Evolutionary conservation across 345 rosid genomes (phyloP), one percentile per base, ranked within the genome.

Genomic region (Syzygium oleosum): DNA sequence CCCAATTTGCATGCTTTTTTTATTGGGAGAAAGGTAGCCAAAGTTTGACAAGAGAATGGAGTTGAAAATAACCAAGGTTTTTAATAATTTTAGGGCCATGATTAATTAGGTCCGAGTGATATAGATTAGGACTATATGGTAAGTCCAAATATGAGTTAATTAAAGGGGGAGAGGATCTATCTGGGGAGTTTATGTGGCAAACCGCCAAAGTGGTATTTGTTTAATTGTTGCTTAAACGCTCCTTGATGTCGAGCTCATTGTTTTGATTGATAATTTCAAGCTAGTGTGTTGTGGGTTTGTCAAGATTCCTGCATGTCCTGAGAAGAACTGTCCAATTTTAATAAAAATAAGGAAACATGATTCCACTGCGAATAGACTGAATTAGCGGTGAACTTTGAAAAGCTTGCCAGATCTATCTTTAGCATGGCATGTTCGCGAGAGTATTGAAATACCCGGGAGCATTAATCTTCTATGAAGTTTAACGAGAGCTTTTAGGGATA

Each of bases 371-470:
- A 73, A 34, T 7, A 14, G 14, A 34, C 1, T 34, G 4, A 34
- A 34, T 11, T 19, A 43, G 46, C 46, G 46, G 46, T 34, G 80
- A 68, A 34, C 46, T 68, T 34, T 23, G 4, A 25, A 22, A 7
- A 34, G 19, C 80, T 34, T 68, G 46, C 13, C 0, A 9, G 7
- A 68, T 34, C 1, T 2, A 68, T 68, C 79, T 68, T 34, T 5
- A 0, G 25, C 34, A 17, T 34, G 22, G 19, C 10, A 68, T 17
- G 9, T 2, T 17, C 3, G 25, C 25, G 0, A 34, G 6, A 17
- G 38, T 34, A 61, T 34, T 34, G 46, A 68, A 68, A 68, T 17
- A 17, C 12, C 7, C 5, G 9, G 21, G 46, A 68, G 13, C 21
- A 34, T 19, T 34, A 34, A 9, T 2, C 6, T 34, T 73, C 49